Evolutionary conservation across 768 basidiomycete species (phyloP).

Genomic region (Psilocybe azurescens): DNA sequence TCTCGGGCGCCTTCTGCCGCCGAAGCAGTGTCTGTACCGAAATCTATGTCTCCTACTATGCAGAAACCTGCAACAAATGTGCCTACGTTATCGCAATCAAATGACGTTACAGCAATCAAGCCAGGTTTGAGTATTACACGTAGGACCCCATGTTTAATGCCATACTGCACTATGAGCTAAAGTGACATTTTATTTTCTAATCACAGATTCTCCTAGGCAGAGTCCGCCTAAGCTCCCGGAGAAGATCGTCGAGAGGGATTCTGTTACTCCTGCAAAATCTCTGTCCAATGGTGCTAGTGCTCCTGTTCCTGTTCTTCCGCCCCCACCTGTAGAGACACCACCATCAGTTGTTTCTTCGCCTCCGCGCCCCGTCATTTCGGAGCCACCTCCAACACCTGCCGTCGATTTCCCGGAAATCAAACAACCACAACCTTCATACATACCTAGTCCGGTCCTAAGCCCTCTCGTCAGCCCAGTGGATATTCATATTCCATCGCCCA

Average conservation of each 20-base stretch:
- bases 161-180: slow-evolving; percentile 7
- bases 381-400: neutral
- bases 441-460: slow-evolving; percentile 14
- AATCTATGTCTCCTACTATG: slow-evolving; percentile 10
- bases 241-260: neutral
- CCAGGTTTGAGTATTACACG: slow-evolving; percentile 12
- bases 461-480: slow-evolving; percentile 13
- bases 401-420: slow-evolving; percentile 16
- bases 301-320: neutral
- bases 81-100: slow-evolving; percentile 7
- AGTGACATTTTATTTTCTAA: slow-evolving; percentile 9
- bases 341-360: neutral
- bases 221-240: neutral
- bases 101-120: slow-evolving; percentile 8
- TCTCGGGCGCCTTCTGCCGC: neutral
- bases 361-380: neutral
- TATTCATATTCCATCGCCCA: slow-evolving; percentile 25
- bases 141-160: slow-evolving; percentile 12
- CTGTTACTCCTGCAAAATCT: neutral
- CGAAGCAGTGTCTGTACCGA: slow-evolving; percentile 11
- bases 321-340: neutral
- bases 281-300: neutral
- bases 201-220: slow-evolving; percentile 7
- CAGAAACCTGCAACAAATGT: slow-evolving; percentile 13
- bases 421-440: slow-evolving; percentile 22